Base-by-base conservation (phyloP, 1,284 basidiomycete genomes). In the Moesziomyces globuligerus region DNA sequence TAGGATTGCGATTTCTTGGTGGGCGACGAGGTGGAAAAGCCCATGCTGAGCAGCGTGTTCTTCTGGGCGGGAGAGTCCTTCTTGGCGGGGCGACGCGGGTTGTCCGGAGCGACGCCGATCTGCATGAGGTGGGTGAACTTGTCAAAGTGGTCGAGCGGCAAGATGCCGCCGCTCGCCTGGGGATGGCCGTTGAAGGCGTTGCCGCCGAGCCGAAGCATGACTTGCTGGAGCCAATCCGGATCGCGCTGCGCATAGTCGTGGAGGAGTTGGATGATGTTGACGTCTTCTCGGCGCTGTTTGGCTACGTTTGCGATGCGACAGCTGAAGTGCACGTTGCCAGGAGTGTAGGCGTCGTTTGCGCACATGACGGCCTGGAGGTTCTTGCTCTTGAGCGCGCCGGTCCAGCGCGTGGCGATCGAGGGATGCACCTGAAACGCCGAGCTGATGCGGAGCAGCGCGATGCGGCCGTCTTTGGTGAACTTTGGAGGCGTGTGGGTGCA, bases 401-500 rank as follows among this genome's bases (percentile, higher is more conserved):
- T 60, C 75, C 75, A 77, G 26, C 75, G 66, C 1, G 70, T 77
- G 0, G 75, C 75, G 25, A 77, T 75, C 21, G 51, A 50, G 0
- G 75, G 75, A 44, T 77, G 75, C 21, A 77, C 71, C 52, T 77
- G 75, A 24, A 50, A 75, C 7, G 51, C 36, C 18, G 70, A 67
- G 1, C 54, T 55, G 51, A 77, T 75, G 42, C 66, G 56, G 15
- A 77, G 57, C 0, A 77, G 41, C 1, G 75, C 75, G 4, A 77
- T 44, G 1, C 75, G 48, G 17, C 72, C 73, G 51, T 77, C 75
- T 29, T 73, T 74, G 44, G 62, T 47, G 25, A 77, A 77, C 15
- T 74, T 73, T 21, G 75, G 75, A 4, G 75, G 73, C 1, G 71
- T 72, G 29, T 77, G 75, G 8, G 73, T 74, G 37, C 67, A 72